Evolutionary conservation across 352 stramenopile species (phyloP).

Genomic region (Pythium sp.): DNA sequence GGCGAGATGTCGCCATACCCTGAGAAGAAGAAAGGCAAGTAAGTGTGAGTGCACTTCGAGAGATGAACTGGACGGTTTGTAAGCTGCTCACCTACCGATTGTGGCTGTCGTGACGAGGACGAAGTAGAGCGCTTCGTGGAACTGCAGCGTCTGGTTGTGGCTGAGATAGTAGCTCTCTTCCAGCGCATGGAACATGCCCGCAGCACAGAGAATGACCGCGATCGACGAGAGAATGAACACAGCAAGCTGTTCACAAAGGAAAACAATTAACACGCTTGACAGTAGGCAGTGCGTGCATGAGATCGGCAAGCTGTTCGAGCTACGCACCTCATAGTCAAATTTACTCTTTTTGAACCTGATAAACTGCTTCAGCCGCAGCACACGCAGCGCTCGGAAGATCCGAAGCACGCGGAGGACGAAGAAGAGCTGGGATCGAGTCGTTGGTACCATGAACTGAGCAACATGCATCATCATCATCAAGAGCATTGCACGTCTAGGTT

Average conservation of each 20-base stretch:
- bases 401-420: conserved; percentile 69
- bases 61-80: background rate
- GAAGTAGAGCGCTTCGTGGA: conserved; percentile 73
- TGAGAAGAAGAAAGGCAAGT: conserved; percentile 11
- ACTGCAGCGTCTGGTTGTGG: conserved; percentile 31
- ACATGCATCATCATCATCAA: background rate
- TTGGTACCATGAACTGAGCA: conserved; percentile 43
- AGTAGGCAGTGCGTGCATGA: background rate
- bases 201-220: conserved; percentile 59
- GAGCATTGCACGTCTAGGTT: background rate
- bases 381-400: conserved; percentile 63
- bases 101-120: conserved; percentile 72
- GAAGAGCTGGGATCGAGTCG: conserved; percentile 44
- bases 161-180: conserved; percentile 47
- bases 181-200: conserved; percentile 63
- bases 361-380: conserved; percentile 55
- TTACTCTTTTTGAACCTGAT: conserved; percentile 61
- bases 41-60: background rate
- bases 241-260: conserved; percentile 28
- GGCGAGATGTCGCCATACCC: conserved; percentile 70
- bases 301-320: too few species aligned
- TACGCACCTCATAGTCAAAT: conserved; percentile 67
- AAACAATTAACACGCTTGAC: background rate
- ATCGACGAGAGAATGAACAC: conserved; percentile 68
- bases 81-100: conserved; percentile 35